Base-by-base conservation (phyloP, 139 green algal genomes). In the Edaphochlamys debaryana region DNA sequence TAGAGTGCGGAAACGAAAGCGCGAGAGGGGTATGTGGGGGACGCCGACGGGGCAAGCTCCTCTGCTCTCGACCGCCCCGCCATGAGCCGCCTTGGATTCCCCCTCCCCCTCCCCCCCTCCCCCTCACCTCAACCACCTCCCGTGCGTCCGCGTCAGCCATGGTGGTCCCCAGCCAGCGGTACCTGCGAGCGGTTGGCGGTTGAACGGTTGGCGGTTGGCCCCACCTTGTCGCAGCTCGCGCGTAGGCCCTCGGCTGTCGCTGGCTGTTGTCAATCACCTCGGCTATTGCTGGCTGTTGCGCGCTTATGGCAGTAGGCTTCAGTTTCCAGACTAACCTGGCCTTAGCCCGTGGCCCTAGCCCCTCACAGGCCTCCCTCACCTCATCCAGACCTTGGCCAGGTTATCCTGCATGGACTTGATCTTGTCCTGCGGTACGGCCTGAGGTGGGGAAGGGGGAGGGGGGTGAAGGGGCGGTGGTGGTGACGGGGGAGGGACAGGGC, bases 401-500 rank as follows among this genome's bases (percentile, higher is more conserved):
- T 69, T 78, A 27, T 37, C 60, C 84, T 93, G 88, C 90, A 96
- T 90, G 25, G 50, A 23, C 45, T 67, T 32, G 5, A 92, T 58
- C 37, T 69, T 30, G 5, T 79, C 69, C 34, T 41, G 23, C 0
- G 81, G 15, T 0, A 96, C 75, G 0, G 64, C 74, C 48, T 67
- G 48, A 22, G 76, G 41, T 15, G 40, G 25, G 42, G 2, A 19
- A 4, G 29, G 11, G 42, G 19, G 42, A 30, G 42, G 29, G 2
- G 64, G 1, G 64, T 25, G 32, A 2, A 34, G 29, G 64, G 9
- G 64, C 11, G 64, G 25, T 32, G 27, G 34, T 45, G 64, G 29
- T 25, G 23, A 38, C 15, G 64, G 25, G 19, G 29, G 32, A 20
- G n/a, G 11, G 64, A 40, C 34, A 9, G 34, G 11, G 34, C 20